Base-by-base conservation (phyloP, 768 basidiomycete genomes). In the Coprinellus micaceus region DNA sequence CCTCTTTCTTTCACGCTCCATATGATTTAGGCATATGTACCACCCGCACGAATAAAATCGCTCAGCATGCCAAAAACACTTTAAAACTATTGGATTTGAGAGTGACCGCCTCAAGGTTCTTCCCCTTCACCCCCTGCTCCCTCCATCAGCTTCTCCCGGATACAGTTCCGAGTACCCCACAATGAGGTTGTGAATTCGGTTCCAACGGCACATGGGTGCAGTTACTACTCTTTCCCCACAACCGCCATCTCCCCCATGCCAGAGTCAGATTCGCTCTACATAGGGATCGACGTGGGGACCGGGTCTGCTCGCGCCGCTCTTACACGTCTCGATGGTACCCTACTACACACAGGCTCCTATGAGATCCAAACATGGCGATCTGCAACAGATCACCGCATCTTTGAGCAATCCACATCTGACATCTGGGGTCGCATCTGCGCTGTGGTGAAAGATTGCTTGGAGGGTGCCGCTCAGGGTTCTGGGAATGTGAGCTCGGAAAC, bases 351-450 rank as follows among this genome's bases (percentile, higher is more conserved):
- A 33, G 83, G 85, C 61, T 88, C 88, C 51, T 84, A 91, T 66
- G 81, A 84, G 21, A 98, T 88, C n/a, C 78, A 75, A 52, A 98
- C 94, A 10, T 94, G 83, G 77, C 87, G 96, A 60, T 89, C 94
- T 74, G 76, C 82, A 1, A 67, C 79, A 29, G 92, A 98, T 78
- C 86, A 92, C 67, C 81, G 88, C 55, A 94, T 98, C 74, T 99
- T 97, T 69, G 97, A 99, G 71, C 97, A 99, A 70, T 96, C 94
- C 29, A 93, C 94, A 0, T 73, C 75, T 22, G 83, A 98, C 65
- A 95, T 97, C 72, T 95, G 93, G 95, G 68, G 73, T 7, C 78
- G 81, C 51, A 85, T 93, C 55, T 80, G 81, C 41, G 72, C 68
- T 53, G 82, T 83, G 29, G 77, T 90, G 57, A 82, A 77, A 63